phyloP scores from a whole-genome alignment of 2,329 filamentous ascomycete genomes.

The Pleoardoris graminearum region DNA sequence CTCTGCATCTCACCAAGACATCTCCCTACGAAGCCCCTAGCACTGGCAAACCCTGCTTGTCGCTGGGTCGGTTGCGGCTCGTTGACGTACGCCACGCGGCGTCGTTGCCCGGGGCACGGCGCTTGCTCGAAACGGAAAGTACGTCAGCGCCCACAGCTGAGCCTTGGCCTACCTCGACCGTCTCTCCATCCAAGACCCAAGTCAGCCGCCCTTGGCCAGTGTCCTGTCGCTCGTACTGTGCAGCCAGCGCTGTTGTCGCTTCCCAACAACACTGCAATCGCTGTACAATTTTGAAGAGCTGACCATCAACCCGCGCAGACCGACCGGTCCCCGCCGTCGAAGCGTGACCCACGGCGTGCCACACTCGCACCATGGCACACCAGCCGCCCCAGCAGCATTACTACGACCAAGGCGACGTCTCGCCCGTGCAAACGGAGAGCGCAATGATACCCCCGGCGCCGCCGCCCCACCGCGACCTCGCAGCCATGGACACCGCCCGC shows the following conservation, averaged over 20 bases:
- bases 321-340: conserved; percentile 1
- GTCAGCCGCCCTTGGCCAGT: neutral
- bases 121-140: neutral
- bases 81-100: too few relatives aligned
- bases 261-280: neutral
- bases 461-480: conserved; percentile 36
- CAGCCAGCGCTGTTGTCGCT: neutral
- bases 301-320: neutral
- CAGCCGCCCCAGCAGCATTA: conserved; percentile 29
- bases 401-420: conserved; percentile 21
- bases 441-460: conserved; percentile 39
- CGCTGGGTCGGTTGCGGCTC: neutral
- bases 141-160: too few relatives aligned
- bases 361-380: conserved; percentile 23
- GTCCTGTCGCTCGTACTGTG: neutral
- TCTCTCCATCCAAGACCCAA: neutral
- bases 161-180: neutral
- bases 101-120: conserved; percentile 1
- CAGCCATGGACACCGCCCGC: conserved; percentile 28
- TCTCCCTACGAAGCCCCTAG: neutral
- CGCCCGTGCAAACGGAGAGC: conserved; percentile 26
- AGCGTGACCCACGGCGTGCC: neutral
- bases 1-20: neutral
- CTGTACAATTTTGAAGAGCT: neutral
- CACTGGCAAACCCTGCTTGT: conserved; percentile 3